Base-by-base conservation (phyloP, 345 rosid genomes). In the Eutrema heterophyllum region DNA sequence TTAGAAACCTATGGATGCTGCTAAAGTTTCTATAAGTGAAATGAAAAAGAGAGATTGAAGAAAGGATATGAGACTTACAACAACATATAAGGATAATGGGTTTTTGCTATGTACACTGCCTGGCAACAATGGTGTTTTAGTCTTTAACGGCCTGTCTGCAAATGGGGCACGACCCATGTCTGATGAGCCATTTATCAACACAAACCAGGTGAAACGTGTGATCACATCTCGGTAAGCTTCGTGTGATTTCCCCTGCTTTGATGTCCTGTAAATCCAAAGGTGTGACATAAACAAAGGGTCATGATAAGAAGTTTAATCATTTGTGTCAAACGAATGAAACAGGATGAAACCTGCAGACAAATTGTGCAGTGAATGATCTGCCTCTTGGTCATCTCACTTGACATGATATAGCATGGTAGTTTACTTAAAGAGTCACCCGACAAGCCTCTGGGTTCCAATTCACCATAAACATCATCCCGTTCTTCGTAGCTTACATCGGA, bases 181-280 rank as follows among this genome's bases (percentile, higher is more conserved):
- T 79, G 26, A 84, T 74, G 53, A 91, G 89, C 97, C 93, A 91
- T 83, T 80, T 87, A 77, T 89, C 96, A 54, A 91, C 93, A 68
- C 97, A 91, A n/a, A 79, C 81, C 80, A 87, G 71, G 76, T 91
- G 97, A 82, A 86, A 91, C 18, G 81, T 80, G 63, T 91, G 97
- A 70, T 76, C 74, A 80, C 96, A 91, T 35, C 43, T 72, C 6
- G 96, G 96, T 73, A 91, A 86, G 76, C 81, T 77, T 82, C 93
- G 81, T 67, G 80, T 86, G 30, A 84, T 80, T 80, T 91, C 95
- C 49, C 96, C 96, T 16, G 43, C 73, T 67, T 71, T 74, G 0
- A 89, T 72, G 72, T 87, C 90, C 96, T 91, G 86, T 33, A 67
- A 51, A 73, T 11, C 12, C 26, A 13, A 57, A 64, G 26, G 66